Base-by-base conservation (phyloP, 1,284 basidiomycete genomes). In the Sanghuangporus sanghuang region DNA sequence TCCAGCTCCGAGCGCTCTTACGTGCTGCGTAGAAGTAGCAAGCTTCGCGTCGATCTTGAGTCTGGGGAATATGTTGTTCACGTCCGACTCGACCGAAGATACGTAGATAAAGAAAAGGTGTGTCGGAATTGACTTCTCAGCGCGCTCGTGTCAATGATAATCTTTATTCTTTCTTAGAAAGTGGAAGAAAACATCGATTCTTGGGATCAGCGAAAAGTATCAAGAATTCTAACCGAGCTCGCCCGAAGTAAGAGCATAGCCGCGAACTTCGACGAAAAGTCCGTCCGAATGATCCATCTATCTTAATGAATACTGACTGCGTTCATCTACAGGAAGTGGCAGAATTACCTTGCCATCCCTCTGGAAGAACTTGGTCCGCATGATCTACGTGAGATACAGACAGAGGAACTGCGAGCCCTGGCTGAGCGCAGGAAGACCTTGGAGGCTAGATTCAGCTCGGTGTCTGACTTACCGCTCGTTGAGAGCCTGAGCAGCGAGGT, bases 21-120 rank as follows among this genome's bases (percentile, higher is more conserved):
- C 5, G 68, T 71, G 48, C 74, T 70, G 50, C 66, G 71, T 14
- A 72, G 81, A n/a, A 80, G 78, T 62, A 76, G 78, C 11, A 78
- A 76, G 56, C 66, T 78, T 14, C 77, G 79, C 55, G 60, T 76
- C 4, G 66, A 78, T 6, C 71, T 83, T 1, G 78, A 81, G 21
- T 71, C 73, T 3, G 82, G 82, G n/a, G 79, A 82, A 16, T 83
- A 83, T 68, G 74, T 82, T 40, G 77, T 83, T 27, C 82, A 85
- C 71, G 83, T 82, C 44, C 76, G 80, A 1, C 62, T 80, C 23
- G 78, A 81, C 63, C 57, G 68, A 65, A 23, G 23, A 23, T 23
- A 1, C 23, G 23, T 27, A 63, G 70, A 61, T 64, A 46, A 67
- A 67, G 3, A 60, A 64, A 63, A 62, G 54, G 6, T 56, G 54